phyloP scores from a whole-genome alignment of 495 filamentous ascomycete species.

The Astrothelium macrocarpum region DNA sequence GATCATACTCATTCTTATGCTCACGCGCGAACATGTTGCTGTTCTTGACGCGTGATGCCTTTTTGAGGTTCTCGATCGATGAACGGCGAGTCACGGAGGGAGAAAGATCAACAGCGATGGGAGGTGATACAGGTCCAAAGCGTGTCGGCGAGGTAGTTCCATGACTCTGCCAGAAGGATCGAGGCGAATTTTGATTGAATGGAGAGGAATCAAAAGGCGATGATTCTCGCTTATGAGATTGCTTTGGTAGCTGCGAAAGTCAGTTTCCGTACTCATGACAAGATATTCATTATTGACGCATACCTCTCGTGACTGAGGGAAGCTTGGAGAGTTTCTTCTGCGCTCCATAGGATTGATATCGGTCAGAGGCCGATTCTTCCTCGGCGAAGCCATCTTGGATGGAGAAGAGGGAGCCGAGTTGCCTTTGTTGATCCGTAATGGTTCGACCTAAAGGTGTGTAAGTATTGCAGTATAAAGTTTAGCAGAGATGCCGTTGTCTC shows the following conservation, averaged over 20 bases:
- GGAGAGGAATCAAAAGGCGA: conserved; percentile 53
- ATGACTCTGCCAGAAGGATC: conserved; percentile 76
- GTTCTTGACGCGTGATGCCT: conserved; percentile 89
- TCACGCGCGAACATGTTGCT: conserved; percentile 90
- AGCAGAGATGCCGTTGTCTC: not conserved
- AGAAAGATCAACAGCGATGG: conserved; percentile 50
- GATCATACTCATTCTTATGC: conserved; percentile 82
- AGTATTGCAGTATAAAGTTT: not conserved
- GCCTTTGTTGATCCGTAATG: conserved; percentile 35
- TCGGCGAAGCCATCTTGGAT: conserved; percentile 22
- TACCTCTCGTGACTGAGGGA: conserved; percentile 34
- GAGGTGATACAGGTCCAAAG: conserved; percentile 50
- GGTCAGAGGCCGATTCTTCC: conserved; percentile 27
- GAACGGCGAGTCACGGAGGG: conserved; percentile 64
- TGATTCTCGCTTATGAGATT: conserved; percentile 28
- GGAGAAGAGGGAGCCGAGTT: conserved; percentile 20
- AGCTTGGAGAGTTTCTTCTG: conserved; percentile 37
- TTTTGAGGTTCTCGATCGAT: conserved; percentile 87
- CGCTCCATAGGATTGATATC: conserved; percentile 32
- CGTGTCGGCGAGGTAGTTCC: conserved; percentile 52
- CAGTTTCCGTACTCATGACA: not conserved
- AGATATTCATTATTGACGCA: not conserved
- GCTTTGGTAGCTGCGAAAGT: not conserved
- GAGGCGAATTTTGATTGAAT: conserved; percentile 42
- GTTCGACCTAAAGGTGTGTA: conserved; percentile 26